These are phyloP conservation scores for Phytophthora agathidicida DNA, from an alignment of 352 stramenopile species.

Conservation along the genomic window DNA sequence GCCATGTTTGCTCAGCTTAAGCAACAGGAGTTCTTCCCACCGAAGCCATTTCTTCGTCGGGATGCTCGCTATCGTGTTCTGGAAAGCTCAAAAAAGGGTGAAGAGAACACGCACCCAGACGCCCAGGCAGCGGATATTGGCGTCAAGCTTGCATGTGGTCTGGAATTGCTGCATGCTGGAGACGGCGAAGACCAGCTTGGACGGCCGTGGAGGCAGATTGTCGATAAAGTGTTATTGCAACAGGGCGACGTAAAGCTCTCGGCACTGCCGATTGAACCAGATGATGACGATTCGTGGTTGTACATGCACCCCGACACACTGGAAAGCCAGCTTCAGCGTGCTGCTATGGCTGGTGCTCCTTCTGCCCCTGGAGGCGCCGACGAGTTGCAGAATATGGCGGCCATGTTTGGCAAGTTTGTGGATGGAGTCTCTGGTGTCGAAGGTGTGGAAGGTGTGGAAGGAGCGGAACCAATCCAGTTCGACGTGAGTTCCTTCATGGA, in stretches of 20 bases:
- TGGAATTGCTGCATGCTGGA: slow-evolving; percentile 73
- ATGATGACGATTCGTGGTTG: slow-evolving; percentile 84
- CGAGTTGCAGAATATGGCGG: slow-evolving; percentile 70
- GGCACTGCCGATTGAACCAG: slow-evolving; percentile 18
- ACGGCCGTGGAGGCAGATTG: slow-evolving; percentile 37
- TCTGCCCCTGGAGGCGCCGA: slow-evolving; percentile 46
- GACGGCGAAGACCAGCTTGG: slow-evolving; percentile 52
- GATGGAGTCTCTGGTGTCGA: slow-evolving; percentile 63
- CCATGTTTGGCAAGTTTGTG: slow-evolving; percentile 83
- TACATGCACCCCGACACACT: slow-evolving; percentile 78
- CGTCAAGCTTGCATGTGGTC: slow-evolving; percentile 77
- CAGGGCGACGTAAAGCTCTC: background rate
- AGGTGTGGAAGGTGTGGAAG: slow-evolving; percentile 75
- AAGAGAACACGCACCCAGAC: slow-evolving; percentile 21
- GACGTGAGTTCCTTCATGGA: slow-evolving; percentile 76
- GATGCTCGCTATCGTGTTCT: slow-evolving; percentile 28
- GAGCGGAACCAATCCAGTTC: slow-evolving; percentile 58
- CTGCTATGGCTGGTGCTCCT: slow-evolving; percentile 14
- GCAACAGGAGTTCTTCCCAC: slow-evolving; percentile 75
- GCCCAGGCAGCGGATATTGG: slow-evolving; percentile 60
- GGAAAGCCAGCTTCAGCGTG: slow-evolving; percentile 63
- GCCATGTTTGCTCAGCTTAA: slow-evolving; percentile 86
- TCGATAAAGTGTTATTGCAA: slow-evolving; percentile 43
- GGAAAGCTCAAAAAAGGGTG: slow-evolving; percentile 9
- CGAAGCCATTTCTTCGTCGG: slow-evolving; percentile 53